phyloP scores from a whole-genome alignment of 2,329 filamentous ascomycete species.

The Cercospora brassicicola region DNA sequence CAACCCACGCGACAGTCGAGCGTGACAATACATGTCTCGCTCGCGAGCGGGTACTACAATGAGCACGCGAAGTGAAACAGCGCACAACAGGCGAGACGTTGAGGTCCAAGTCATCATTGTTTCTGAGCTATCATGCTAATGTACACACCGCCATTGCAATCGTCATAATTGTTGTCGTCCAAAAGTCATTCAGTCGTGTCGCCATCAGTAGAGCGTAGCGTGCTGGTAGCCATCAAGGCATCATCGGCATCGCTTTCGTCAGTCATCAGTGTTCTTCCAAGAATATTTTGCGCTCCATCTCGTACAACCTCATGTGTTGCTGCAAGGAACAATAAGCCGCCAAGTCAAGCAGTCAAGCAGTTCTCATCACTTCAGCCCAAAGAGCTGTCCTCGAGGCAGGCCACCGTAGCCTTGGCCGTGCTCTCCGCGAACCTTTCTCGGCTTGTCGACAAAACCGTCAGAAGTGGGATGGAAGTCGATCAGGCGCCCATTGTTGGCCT shows the following conservation, averaged over 20 bases:
- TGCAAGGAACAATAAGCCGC: not conserved
- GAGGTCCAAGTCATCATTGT: not conserved
- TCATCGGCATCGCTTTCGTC: not conserved
- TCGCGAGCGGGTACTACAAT: not conserved
- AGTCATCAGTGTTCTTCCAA: not conserved
- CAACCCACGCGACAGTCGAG: not conserved
- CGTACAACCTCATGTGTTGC: not conserved
- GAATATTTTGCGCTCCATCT: not conserved
- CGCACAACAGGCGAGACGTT: not conserved
- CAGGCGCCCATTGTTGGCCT: not conserved
- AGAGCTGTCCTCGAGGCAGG: not conserved
- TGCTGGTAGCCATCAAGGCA: not conserved
- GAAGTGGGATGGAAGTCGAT: not conserved
- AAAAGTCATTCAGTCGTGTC: not conserved
- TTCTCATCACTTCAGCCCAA: not conserved
- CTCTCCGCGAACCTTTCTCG: not conserved
- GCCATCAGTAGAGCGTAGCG: not conserved
- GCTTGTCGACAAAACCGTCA: not conserved
- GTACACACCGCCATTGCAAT: not conserved
- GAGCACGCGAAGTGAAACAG: not conserved
- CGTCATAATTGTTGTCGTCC: not conserved
- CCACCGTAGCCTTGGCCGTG: not conserved
- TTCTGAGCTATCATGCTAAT: not conserved
- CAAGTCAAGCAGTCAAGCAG: not conserved
- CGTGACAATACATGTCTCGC: not conserved